Percentiles rank a stretch among this genome's conserved stretches.
These are phyloP conservation scores for Xylaria bambusicola DNA, from an alignment of 495 filamentous ascomycete genomes.

Conservation along the genomic window DNA sequence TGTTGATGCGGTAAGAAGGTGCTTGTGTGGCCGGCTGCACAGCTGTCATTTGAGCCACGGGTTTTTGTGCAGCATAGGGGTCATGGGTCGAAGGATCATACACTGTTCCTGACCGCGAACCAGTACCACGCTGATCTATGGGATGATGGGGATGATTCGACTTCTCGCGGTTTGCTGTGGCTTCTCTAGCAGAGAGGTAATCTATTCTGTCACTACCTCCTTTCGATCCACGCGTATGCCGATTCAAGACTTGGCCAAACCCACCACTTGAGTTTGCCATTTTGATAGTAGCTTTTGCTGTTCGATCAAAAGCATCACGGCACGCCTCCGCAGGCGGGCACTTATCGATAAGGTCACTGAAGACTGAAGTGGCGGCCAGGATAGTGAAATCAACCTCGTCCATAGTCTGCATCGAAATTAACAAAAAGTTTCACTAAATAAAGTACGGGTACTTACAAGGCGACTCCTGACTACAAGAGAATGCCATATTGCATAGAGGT, in stretches of 20 bases:
- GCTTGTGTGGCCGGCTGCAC: conserved; percentile 27
- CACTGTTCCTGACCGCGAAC: conserved; percentile 23
- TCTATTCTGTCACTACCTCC: conserved; percentile 34
- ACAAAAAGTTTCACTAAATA: conserved; percentile 14
- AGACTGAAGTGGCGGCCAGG: conserved; percentile 78
- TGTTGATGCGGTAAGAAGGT: conserved; percentile 32
- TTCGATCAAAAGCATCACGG: conserved; percentile 91
- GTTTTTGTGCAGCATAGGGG: conserved; percentile 26
- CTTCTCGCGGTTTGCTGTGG: conserved; percentile 37
- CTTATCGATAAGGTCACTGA: conserved; percentile 53
- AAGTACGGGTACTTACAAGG: conserved; percentile 59
- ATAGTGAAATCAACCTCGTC: conserved; percentile 97
- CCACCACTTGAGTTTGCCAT: conserved; percentile 86
- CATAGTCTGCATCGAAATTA: conserved; percentile 64
- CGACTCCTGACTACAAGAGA: conserved; percentile 82
- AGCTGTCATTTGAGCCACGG: conserved; percentile 26
- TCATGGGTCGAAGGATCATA: conserved; percentile 28
- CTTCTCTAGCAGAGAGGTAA: conserved; percentile 34
- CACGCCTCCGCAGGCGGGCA: conserved; percentile 67
- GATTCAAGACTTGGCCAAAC: conserved; percentile 57
- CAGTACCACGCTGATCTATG: conserved; percentile 25
- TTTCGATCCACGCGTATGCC: conserved; percentile 26
- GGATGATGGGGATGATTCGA: conserved; percentile 22
- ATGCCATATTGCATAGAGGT: conserved; percentile 97
- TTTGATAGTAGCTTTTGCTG: conserved; percentile 89